Conservation (phyloP, 768 basidiomycete species). For the Cantharellus cinnabarinus region DNA sequence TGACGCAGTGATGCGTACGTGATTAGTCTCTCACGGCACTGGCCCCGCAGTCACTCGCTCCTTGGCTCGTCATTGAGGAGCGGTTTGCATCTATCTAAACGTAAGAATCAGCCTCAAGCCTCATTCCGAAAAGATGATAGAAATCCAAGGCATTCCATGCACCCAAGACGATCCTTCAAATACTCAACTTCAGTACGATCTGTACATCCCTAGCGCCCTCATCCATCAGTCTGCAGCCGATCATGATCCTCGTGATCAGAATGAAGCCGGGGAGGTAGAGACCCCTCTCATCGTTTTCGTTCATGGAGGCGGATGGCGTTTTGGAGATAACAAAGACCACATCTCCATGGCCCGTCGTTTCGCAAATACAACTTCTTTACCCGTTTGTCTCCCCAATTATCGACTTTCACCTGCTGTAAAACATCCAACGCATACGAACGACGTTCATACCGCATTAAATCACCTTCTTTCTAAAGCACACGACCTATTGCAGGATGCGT, state of each 20-base stretch:
- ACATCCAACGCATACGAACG: conserved; percentile 55
- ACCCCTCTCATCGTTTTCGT: conserved; percentile 40
- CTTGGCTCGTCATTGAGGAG: too few relatives aligned
- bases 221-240: background rate
- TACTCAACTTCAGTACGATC: background rate
- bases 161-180: background rate
- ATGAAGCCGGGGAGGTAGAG: background rate
- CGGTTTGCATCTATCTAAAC: too few relatives aligned
- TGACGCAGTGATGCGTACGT: too few relatives aligned
- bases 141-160: background rate
- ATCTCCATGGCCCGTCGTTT: conserved; percentile 32
- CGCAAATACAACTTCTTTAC: conserved; percentile 25
- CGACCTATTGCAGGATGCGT: too few relatives aligned
- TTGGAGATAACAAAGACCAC: conserved; percentile 55
- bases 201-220: background rate
- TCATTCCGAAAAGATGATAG: background rate
- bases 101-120: background rate
- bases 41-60: too few relatives aligned
- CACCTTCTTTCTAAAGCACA: conserved; percentile 23
- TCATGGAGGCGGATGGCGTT: conserved; percentile 75
- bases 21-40: too few relatives aligned
- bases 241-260: background rate
- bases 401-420: conserved; percentile 34
- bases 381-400: conserved; percentile 63
- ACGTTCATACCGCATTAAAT: conserved; percentile 39